These are phyloP conservation scores for Aureobasidium mangrovei DNA, from an alignment of 2,329 filamentous ascomycete species.

Conservation along the genomic window DNA sequence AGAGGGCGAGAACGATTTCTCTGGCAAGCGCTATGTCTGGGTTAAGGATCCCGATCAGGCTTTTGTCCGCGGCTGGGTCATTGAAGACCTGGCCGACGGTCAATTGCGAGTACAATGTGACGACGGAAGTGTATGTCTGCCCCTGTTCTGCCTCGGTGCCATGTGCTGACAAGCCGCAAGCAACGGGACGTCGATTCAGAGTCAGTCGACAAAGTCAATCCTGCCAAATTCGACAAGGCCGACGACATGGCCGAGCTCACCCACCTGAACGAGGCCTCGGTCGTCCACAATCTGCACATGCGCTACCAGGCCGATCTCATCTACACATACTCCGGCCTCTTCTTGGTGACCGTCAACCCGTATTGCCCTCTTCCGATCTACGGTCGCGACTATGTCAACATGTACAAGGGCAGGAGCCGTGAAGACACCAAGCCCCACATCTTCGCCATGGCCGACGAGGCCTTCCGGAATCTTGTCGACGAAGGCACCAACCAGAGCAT, in stretches of 20 bases:
- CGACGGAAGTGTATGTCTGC: constrained; percentile 69
- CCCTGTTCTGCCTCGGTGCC: constrained; percentile 15
- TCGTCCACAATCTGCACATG: constrained; percentile 93
- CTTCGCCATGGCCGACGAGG: constrained; percentile 93
- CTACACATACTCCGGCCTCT: constrained; percentile 93
- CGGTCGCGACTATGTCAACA: constrained; percentile 91
- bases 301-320: constrained; percentile 94
- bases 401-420: constrained; percentile 85
- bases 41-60: constrained; percentile 77
- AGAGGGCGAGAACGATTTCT: constrained; percentile 98
- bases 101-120: constrained; percentile 83
- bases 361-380: constrained; percentile 95
- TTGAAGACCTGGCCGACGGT: constrained; percentile 65
- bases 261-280: constrained; percentile 93
- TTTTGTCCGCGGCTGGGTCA: constrained; percentile 86
- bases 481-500: constrained; percentile 97
- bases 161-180: constrained; percentile 34
- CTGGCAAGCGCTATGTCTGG: constrained; percentile 97
- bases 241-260: constrained; percentile 99
- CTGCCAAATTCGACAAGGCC: constrained; percentile 98
- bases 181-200: constrained; percentile 82
- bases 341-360: constrained; percentile 93
- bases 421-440: constrained; percentile 97
- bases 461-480: constrained; percentile 89
- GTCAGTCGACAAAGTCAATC: constrained; percentile 96